Base-by-base conservation (phyloP, 371 early-diverging fungal species). In the Mortierella sp. region DNA sequence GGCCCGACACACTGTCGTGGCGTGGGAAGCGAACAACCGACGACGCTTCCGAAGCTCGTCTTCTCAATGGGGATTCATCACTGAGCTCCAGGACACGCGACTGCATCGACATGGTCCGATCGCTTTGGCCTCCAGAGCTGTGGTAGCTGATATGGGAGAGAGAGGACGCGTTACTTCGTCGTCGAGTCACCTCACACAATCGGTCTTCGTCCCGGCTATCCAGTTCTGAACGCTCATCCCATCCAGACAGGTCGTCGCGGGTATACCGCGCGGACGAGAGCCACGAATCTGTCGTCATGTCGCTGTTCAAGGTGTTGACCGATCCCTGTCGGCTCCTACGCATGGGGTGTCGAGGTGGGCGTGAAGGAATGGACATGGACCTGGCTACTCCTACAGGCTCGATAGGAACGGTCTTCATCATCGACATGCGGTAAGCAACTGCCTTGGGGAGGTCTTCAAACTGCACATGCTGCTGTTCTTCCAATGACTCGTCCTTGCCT, bases 321-420 rank as follows among this genome's bases (percentile, higher is more conserved):
- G 69, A 68, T 17, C 69, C 69, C 2, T 57, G 65, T 29, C 69
- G 77, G 41, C 77, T 76, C 48, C 46, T 61, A 22, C 77, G 61
- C 77, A 76, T 76, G 10, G 77, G 77, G 39, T 76, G 69, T 3
- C 77, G 61, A 37, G 65, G 69, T 25, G 77, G 77, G 3, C 77
- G 55, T 1, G 65, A 60, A 2, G 76, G 65, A 10, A 58, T 27
- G 25, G 29, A 22, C 7, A 52, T 21, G 22, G 29, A 29, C 17
- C 17, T 17, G 2, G 67, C 58, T 0, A 64, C 65, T 1, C 71
- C 71, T 8, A 64, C 61, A 28, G 64, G 54, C 22, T 76, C 77
- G 3, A 76, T 65, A 13, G 77, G 61, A 6, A 76, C 68, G 13
- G 77, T 76, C 9, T 61, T 68, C 77, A 76, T 76, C 52, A 76